Conservation (phyloP, 192 early-diverging fungal species). For the Rhizophlyctis rosea region DNA sequence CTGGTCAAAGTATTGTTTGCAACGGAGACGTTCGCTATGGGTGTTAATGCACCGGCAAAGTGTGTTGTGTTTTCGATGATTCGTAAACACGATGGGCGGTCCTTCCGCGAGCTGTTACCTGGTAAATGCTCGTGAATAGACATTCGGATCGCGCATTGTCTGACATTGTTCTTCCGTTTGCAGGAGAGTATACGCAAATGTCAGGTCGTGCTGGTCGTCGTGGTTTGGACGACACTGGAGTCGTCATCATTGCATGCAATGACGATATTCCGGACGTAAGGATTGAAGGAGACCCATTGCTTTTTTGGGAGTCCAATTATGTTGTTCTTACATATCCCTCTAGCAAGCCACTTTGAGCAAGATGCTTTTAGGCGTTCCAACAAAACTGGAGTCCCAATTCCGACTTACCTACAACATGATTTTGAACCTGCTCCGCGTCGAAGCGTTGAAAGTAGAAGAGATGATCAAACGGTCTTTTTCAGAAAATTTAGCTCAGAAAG, state of each 20-base stretch:
- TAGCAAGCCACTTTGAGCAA: slow-evolving; percentile 48
- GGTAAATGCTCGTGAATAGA: slow-evolving; percentile 46
- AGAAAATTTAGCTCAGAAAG: slow-evolving; percentile 82
- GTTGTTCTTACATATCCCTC: not conserved
- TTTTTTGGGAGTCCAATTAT: not conserved
- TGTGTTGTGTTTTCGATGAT: slow-evolving; percentile 91
- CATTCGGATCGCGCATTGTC: not conserved
- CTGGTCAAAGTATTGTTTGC: slow-evolving; percentile 93
- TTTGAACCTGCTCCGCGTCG: slow-evolving; percentile 89
- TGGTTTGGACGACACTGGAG: slow-evolving; percentile 86
- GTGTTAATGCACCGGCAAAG: slow-evolving; percentile 95
- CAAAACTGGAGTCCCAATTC: slow-evolving; percentile 93
- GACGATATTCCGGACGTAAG: slow-evolving; percentile 58
- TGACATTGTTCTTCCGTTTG: not conserved
- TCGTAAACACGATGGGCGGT: slow-evolving; percentile 89
- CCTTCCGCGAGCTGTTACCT: slow-evolving; percentile 83
- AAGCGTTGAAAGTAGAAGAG: slow-evolving; percentile 93
- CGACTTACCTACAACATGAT: slow-evolving; percentile 98
- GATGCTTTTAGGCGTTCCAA: slow-evolving; percentile 85
- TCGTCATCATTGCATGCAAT: slow-evolving; percentile 81
- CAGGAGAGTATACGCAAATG: slow-evolving; percentile 99
- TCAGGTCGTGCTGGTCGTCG: slow-evolving; percentile 94
- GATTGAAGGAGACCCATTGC: slow-evolving; percentile 9
- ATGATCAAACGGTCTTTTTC: slow-evolving; percentile 98
- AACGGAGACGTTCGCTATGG: slow-evolving; percentile 99